Percentiles rank a stretch among this genome's conserved stretches.
Conservation (phyloP, 106 monocot genomes). For the Allium sativum region DNA sequence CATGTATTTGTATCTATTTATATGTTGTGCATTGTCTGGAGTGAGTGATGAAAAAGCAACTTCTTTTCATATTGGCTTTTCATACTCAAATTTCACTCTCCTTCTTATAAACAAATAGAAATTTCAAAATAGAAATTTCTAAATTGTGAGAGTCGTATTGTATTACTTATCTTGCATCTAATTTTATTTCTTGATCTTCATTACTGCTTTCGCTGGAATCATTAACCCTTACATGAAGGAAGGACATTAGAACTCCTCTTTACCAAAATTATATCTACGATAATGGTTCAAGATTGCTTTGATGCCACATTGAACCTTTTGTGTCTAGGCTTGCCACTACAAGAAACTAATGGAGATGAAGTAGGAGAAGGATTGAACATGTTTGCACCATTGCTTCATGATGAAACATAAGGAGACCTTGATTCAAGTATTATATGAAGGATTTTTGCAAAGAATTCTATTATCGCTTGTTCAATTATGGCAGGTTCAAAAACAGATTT, state of each 20-base stretch:
- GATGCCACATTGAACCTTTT: slow-evolving; percentile 69
- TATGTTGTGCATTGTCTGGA: no score
- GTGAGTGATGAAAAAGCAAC: no score
- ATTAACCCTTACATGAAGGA: no score
- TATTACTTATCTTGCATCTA: no score
- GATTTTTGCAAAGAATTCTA: slow-evolving; percentile 65
- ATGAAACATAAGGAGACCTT: slow-evolving; percentile 61
- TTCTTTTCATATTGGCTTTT: no score
- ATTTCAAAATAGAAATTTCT: no score
- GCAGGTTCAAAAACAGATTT: slow-evolving; percentile 30
- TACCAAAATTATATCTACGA: slow-evolving; percentile 42
- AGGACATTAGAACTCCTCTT: slow-evolving; percentile 1
- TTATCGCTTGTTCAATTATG: slow-evolving; percentile 62
- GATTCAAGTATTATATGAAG: slow-evolving; percentile 67
- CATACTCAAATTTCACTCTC: no score
- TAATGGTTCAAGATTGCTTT: slow-evolving; percentile 67
- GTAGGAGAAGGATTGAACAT: slow-evolving; percentile 23
- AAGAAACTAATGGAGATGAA: slow-evolving; percentile 13
- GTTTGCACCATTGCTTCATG: slow-evolving; percentile 37
- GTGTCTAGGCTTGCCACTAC: slow-evolving; percentile 30
- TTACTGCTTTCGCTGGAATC: no score
- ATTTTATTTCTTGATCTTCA: no score
- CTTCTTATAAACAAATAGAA: no score
- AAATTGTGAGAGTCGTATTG: no score
- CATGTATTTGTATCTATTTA: no score